phyloP scores from a whole-genome alignment of 352 stramenopile species.

The Phytopythium kandeliae region DNA sequence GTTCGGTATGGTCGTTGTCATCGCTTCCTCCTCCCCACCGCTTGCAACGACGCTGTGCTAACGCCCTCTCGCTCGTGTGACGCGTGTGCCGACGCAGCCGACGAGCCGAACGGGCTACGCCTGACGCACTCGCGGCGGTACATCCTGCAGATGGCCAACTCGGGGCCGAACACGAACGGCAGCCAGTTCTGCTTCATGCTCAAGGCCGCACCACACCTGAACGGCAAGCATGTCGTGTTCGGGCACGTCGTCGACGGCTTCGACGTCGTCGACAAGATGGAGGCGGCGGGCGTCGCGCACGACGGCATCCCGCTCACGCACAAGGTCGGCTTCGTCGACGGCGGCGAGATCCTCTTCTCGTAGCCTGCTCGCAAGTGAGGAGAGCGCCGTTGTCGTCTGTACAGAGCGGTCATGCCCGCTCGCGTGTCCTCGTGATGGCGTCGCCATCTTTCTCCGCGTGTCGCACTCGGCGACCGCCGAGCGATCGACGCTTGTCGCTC shows the following conservation, averaged over 20 bases:
- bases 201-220: slow-evolving; percentile 56
- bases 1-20: slow-evolving; percentile 56
- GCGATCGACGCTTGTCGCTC: too few relatives aligned
- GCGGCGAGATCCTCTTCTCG: slow-evolving; percentile 55
- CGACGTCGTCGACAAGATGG: slow-evolving; percentile 81
- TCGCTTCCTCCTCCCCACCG: not conserved
- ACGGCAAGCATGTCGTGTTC: slow-evolving; percentile 83
- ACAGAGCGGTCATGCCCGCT: too few relatives aligned
- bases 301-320: slow-evolving; percentile 64
- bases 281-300: slow-evolving; percentile 46
- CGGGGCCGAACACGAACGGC: slow-evolving; percentile 96
- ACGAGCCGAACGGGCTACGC: slow-evolving; percentile 92
- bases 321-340: slow-evolving; percentile 71
- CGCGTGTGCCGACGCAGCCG: slow-evolving; percentile 34
- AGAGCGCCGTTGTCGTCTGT: too few relatives aligned
- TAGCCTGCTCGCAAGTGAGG: not conserved
- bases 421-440: not conserved
- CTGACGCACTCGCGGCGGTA: slow-evolving; percentile 80
- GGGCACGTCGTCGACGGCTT: slow-evolving; percentile 83
- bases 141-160: slow-evolving; percentile 97
- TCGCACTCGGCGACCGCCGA: too few relatives aligned
- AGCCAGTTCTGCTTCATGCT: slow-evolving; percentile 99
- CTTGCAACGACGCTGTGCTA: not conserved
- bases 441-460: not conserved
- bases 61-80: not conserved